Conservation (phyloP, 306 rosid species). For the Styphnolobium japonicum region DNA sequence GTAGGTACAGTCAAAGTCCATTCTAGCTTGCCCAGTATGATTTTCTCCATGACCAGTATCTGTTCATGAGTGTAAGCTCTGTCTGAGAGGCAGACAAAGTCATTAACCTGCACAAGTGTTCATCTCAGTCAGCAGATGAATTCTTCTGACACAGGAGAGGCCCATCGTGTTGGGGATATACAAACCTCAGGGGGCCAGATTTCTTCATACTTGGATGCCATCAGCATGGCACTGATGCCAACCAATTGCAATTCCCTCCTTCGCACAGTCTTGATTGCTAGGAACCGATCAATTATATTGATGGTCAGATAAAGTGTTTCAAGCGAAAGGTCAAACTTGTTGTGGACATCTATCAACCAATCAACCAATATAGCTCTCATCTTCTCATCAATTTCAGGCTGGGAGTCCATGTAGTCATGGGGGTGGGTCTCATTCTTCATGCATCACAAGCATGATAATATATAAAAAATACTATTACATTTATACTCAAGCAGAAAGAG, state of each 20-base stretch:
- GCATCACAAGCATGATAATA: not conserved
- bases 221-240: slow-evolving; percentile 57
- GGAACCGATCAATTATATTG: slow-evolving; percentile 57
- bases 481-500: not conserved
- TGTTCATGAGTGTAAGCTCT: slow-evolving; percentile 52
- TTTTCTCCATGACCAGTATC: slow-evolving; percentile 57
- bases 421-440: slow-evolving; percentile 66
- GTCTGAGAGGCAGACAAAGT: slow-evolving; percentile 60
- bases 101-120: slow-evolving; percentile 41
- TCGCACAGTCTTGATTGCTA: slow-evolving; percentile 42
- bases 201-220: slow-evolving; percentile 69
- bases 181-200: slow-evolving; percentile 64
- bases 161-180: not conserved
- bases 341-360: slow-evolving; percentile 78
- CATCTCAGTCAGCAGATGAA: not conserved
- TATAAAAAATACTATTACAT: not conserved
- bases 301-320: slow-evolving; percentile 66
- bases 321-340: slow-evolving; percentile 66
- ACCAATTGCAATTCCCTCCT: slow-evolving; percentile 55
- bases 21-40: slow-evolving; percentile 56
- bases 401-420: slow-evolving; percentile 62
- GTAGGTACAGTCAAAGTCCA: slow-evolving; percentile 70
- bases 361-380: slow-evolving; percentile 89
- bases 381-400: slow-evolving; percentile 63
- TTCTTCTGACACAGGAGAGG: not conserved